phyloP scores from a whole-genome alignment of 1,284 basidiomycete species.

The Marasmius fiardii region DNA sequence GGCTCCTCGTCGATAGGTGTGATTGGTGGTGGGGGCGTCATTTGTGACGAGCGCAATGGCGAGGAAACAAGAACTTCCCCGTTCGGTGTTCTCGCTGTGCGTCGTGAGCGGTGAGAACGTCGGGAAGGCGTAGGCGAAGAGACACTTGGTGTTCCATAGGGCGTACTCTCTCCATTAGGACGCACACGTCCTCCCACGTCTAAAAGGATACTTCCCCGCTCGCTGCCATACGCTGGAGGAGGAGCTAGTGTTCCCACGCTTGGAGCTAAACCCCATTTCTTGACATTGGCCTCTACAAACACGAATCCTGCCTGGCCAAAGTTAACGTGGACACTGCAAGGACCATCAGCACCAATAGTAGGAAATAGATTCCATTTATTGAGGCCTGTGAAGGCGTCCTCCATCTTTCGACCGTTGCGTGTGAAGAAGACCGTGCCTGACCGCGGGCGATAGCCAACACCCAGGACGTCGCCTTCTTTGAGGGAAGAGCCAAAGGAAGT shows the following conservation, averaged over 20 bases:
- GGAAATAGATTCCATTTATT: slow-evolving; percentile 92
- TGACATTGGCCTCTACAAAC: slow-evolving; percentile 97
- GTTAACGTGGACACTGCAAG: slow-evolving; percentile 93
- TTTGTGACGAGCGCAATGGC: slow-evolving; percentile 48
- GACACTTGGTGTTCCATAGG: slow-evolving; percentile 40
- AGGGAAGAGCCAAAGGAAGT: slow-evolving; percentile 83
- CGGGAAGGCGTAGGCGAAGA: slow-evolving; percentile 51
- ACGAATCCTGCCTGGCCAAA: slow-evolving; percentile 95
- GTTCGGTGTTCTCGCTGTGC: slow-evolving; percentile 37
- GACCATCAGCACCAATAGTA: slow-evolving; percentile 90
- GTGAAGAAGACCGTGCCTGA: slow-evolving; percentile 98
- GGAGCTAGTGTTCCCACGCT: slow-evolving; percentile 94
- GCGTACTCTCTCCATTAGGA: slow-evolving; percentile 35
- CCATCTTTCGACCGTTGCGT: slow-evolving; percentile 91
- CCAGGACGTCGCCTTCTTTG: slow-evolving; percentile 92
- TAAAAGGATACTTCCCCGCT: slow-evolving; percentile 89
- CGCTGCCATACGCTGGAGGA: slow-evolving; percentile 93
- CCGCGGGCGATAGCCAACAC: slow-evolving; percentile 90
- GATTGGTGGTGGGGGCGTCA: slow-evolving; percentile 72
- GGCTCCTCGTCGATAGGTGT: slow-evolving; percentile 70
- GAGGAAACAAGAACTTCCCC: slow-evolving; percentile 52
- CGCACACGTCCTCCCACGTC: slow-evolving; percentile 77
- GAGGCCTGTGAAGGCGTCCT: slow-evolving; percentile 90
- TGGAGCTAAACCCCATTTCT: slow-evolving; percentile 96
- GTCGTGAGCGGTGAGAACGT: slow-evolving; percentile 57